Percentiles rank a stretch among this genome's conserved stretches.
phyloP scores from a whole-genome alignment of 257 asterid genomes.

The Salvia miltiorrhiza region DNA sequence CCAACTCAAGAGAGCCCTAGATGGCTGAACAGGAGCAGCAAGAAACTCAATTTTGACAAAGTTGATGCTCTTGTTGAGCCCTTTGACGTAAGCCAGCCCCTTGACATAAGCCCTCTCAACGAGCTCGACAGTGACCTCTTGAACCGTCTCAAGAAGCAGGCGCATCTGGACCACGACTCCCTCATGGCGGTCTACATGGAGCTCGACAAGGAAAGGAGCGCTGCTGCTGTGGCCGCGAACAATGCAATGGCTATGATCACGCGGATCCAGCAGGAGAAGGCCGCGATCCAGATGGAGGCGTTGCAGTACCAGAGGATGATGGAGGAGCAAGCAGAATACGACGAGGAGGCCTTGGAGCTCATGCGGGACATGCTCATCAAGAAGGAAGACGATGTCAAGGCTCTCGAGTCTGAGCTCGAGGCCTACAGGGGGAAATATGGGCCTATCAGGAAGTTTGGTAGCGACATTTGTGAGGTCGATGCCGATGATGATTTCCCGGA shows the following conservation, averaged over 20 bases:
- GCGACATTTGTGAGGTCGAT: slow-evolving; percentile 66
- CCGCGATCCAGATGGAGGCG: slow-evolving; percentile 98
- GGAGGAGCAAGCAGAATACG: slow-evolving; percentile 96
- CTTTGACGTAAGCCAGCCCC: slow-evolving; percentile 33
- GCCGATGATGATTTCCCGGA: slow-evolving; percentile 64
- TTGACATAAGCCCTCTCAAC: slow-evolving; percentile 28
- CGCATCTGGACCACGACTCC: slow-evolving; percentile 62
- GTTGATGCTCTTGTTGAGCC: slow-evolving; percentile 34
- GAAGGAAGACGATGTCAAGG: slow-evolving; percentile 64
- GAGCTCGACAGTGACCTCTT: slow-evolving; percentile 44
- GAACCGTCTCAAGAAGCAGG: slow-evolving; percentile 51
- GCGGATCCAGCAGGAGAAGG: slow-evolving; percentile 86
- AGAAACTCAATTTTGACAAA: slow-evolving; percentile 37
- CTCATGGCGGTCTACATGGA: slow-evolving; percentile 77
- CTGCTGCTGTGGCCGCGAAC: slow-evolving; percentile 92
- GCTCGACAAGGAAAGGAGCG: slow-evolving; percentile 89
- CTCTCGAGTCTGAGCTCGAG: slow-evolving; percentile 57
- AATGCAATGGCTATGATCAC: slow-evolving; percentile 99
- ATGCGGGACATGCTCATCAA: slow-evolving; percentile 55
- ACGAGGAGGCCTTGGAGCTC: slow-evolving; percentile 69
- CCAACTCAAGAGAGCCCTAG: slow-evolving; percentile 82
- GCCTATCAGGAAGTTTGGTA: slow-evolving; percentile 38
- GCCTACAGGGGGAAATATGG: slow-evolving; percentile 56
- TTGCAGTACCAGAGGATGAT: slow-evolving; percentile 96
- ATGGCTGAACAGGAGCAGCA: slow-evolving; percentile 33